Evolutionary conservation across 2,329 filamentous ascomycete genomes (phyloP).

Genomic region (Pezicula neosporulosa): DNA sequence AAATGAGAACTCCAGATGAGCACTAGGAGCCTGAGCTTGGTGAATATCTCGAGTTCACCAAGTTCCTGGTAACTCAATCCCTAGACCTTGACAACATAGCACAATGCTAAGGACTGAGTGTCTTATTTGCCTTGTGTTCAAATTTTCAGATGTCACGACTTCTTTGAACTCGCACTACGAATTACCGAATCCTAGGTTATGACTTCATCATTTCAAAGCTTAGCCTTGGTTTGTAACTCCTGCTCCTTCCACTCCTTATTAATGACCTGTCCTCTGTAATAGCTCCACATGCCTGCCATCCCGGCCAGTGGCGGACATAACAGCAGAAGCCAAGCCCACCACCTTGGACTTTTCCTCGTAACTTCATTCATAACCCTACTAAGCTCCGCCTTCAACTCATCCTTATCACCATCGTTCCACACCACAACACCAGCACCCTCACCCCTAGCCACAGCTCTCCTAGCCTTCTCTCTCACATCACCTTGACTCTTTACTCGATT

Average conservation of each 20-base stretch:
- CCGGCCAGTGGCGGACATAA: constrained; percentile 73
- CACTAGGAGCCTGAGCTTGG: too few relatives aligned
- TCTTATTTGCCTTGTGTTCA: too few relatives aligned
- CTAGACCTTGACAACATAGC: too few relatives aligned
- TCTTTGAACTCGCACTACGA: too few relatives aligned
- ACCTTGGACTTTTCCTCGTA: constrained; percentile 46
- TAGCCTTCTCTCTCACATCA: constrained; percentile 80
- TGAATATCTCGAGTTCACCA: too few relatives aligned
- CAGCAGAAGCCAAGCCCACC: constrained; percentile 71
- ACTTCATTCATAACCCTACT: constrained; percentile 62
- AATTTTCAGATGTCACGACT: too few relatives aligned
- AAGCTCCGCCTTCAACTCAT: constrained; percentile 66
- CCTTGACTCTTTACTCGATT: constrained; percentile 84
- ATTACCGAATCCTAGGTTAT: too few relatives aligned
- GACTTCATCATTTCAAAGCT: constrained; percentile 35
- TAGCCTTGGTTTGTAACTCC: constrained; percentile 56
- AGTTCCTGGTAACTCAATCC: too few relatives aligned
- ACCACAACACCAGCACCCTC: constrained; percentile 71
- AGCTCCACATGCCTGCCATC: constrained; percentile 64
- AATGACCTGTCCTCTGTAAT: constrained; percentile 67
- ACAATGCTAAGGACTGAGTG: too few relatives aligned
- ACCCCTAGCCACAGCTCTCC: constrained; percentile 58
- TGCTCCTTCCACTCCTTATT: constrained; percentile 67
- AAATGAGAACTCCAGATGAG: too few relatives aligned
- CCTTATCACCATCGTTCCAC: constrained; percentile 81